Conservation (phyloP, 768 basidiomycete species). For the Agrocybe chaxingu region DNA sequence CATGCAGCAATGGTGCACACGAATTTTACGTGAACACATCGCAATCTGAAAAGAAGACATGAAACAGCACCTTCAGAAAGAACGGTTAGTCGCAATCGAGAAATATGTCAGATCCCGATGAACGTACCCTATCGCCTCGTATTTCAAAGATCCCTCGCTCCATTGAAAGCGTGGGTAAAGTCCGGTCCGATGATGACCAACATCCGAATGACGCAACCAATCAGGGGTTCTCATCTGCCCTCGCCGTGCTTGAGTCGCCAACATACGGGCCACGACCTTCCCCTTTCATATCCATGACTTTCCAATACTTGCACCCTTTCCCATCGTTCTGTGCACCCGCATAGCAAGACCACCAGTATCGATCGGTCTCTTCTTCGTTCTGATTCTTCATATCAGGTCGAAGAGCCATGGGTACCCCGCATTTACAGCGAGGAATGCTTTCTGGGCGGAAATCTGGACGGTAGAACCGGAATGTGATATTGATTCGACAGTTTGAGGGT, state of each 20-base stretch:
- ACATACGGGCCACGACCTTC: constrained; percentile 60
- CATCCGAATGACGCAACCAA: background rate
- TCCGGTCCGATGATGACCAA: no score
- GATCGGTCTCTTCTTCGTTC: constrained; percentile 47
- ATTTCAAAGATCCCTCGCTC: no score
- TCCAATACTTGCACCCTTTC: constrained; percentile 77
- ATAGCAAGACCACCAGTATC: constrained; percentile 82
- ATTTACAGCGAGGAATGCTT: constrained; percentile 70
- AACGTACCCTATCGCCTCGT: no score
- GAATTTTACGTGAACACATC: no score
- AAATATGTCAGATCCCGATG: no score
- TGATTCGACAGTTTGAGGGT: constrained; percentile 69
- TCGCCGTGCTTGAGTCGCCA: constrained; percentile 10
- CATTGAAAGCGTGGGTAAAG: no score
- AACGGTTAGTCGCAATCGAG: no score
- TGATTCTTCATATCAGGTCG: constrained; percentile 79
- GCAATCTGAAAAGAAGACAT: no score
- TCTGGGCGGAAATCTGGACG: constrained; percentile 74
- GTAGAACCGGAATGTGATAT: constrained; percentile 85
- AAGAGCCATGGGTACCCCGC: constrained; percentile 66
- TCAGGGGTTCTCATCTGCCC: background rate
- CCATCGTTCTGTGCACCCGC: constrained; percentile 83
- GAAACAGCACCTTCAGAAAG: no score
- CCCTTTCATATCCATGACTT: constrained; percentile 61
- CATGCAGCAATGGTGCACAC: no score